Percentiles rank a stretch among this genome's conserved stretches.
phyloP scores from a whole-genome alignment of 768 basidiomycete genomes.

The Floccularia luteovirens region DNA sequence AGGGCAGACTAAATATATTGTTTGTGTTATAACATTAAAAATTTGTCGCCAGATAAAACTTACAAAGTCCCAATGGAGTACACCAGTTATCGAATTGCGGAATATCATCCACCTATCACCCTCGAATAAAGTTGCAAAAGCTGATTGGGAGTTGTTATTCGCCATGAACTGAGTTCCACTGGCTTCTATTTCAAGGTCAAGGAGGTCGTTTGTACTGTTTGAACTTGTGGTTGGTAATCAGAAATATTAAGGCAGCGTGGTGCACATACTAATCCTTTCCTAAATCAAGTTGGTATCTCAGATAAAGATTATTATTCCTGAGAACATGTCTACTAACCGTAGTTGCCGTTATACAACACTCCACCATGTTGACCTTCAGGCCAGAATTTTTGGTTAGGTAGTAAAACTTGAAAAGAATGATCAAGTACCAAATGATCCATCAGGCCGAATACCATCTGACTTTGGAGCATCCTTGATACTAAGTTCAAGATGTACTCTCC shows the following conservation, averaged over 20 bases:
- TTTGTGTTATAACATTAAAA: conserved; percentile 1
- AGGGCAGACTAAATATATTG: conserved; percentile 41
- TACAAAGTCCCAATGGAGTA: conserved; percentile 70
- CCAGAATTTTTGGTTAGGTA: not conserved
- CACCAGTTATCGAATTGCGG: conserved; percentile 43
- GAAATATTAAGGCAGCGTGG: not conserved
- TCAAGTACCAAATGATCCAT: conserved; percentile 38
- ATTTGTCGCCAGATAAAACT: conserved; percentile 14
- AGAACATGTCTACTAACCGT: conserved; percentile 29
- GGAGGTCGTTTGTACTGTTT: conserved; percentile 54
- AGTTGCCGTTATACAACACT: conserved; percentile 68
- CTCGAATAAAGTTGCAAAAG: conserved; percentile 49
- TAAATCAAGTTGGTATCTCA: conserved; percentile 6
- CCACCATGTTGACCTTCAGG: conserved; percentile 47
- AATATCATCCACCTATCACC: conserved; percentile 70
- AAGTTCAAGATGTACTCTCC: conserved; percentile 43
- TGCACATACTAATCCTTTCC: conserved; percentile 36
- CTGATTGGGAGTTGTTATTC: conserved; percentile 26
- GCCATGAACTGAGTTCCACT: conserved; percentile 56
- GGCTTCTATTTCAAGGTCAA: conserved; percentile 54
- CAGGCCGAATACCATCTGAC: conserved; percentile 55
- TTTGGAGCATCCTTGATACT: conserved; percentile 34
- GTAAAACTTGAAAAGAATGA: not conserved
- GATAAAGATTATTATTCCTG: not conserved
- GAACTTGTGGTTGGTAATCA: not conserved